Evolutionary conservation across 2,329 filamentous ascomycete genomes (phyloP).

Genomic region (Stemphylium beticola): DNA sequence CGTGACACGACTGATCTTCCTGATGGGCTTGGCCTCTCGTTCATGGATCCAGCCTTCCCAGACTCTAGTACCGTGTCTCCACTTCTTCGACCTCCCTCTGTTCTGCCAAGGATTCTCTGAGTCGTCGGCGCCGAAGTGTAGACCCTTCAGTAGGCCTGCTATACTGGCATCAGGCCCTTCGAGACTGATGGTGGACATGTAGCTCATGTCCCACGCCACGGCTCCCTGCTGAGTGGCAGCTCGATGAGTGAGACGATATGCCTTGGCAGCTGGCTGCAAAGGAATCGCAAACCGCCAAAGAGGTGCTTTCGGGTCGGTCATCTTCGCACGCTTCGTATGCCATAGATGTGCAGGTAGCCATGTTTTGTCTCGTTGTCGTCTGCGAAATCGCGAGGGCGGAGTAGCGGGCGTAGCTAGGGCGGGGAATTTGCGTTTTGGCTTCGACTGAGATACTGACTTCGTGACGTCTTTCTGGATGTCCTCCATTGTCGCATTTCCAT

Average conservation of each 20-base stretch:
- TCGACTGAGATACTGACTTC: conserved; percentile 30
- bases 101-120: conserved; percentile 62
- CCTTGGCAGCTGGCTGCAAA: conserved; percentile 85
- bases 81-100: conserved; percentile 66
- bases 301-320: conserved; percentile 78
- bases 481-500: conserved; percentile 10
- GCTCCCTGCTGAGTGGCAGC: conserved; percentile 76
- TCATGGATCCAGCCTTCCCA: conserved; percentile 66
- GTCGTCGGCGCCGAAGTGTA: conserved; percentile 63
- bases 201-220: conserved; percentile 92
- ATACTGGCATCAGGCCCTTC: conserved; percentile 71
- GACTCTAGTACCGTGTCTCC: conserved; percentile 68
- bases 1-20: conserved; percentile 71
- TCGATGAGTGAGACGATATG: conserved; percentile 85
- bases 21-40: conserved; percentile 57
- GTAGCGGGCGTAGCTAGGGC: conserved; percentile 68
- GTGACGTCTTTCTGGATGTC: conserved; percentile 13
- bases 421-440: conserved; percentile 73
- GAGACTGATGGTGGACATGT: conserved; percentile 84
- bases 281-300: conserved; percentile 92
- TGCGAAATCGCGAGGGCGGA: conserved; percentile 76
- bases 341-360: conserved; percentile 96
- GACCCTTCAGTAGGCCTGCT: conserved; percentile 66
- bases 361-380: conserved; percentile 85
- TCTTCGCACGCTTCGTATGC: conserved; percentile 88